phyloP scores from a whole-genome alignment of 164 flowering plant species.

The Chimonanthus praecox region DNA sequence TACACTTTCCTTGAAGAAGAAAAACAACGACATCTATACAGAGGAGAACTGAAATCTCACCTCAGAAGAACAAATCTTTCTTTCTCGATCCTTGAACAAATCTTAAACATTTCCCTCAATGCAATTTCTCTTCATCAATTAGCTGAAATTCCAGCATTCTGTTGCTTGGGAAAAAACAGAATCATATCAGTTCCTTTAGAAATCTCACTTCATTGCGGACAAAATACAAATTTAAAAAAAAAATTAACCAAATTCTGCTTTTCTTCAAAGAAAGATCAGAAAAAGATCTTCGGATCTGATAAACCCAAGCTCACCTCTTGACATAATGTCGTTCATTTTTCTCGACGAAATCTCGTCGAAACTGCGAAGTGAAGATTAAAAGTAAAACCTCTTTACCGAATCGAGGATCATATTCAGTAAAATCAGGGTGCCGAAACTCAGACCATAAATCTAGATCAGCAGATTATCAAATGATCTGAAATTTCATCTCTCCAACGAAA shows the following conservation, averaged over 20 bases:
- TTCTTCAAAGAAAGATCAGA: not conserved
- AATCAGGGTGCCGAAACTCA: not conserved
- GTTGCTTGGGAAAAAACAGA: not conserved
- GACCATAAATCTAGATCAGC: not conserved
- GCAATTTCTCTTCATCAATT: not conserved
- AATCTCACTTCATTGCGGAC: not conserved
- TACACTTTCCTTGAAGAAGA: not conserved
- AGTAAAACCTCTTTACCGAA: not conserved
- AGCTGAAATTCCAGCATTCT: not conserved
- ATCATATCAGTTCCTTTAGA: not conserved
- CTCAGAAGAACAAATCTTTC: not conserved
- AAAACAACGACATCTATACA: not conserved
- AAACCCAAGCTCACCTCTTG: not conserved
- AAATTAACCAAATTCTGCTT: not conserved
- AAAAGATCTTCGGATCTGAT: not conserved
- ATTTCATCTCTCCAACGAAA: not conserved
- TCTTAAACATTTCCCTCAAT: not conserved
- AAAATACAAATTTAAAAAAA: not conserved
- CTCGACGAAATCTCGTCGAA: not conserved
- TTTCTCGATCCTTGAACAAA: not conserved
- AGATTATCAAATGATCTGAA: not conserved
- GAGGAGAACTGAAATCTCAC: not conserved
- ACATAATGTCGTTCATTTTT: not conserved
- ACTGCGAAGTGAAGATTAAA: not conserved
- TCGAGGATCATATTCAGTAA: not conserved